phyloP scores from a whole-genome alignment of 495 filamentous ascomycete species.

The Podospora pseudopauciseta region DNA sequence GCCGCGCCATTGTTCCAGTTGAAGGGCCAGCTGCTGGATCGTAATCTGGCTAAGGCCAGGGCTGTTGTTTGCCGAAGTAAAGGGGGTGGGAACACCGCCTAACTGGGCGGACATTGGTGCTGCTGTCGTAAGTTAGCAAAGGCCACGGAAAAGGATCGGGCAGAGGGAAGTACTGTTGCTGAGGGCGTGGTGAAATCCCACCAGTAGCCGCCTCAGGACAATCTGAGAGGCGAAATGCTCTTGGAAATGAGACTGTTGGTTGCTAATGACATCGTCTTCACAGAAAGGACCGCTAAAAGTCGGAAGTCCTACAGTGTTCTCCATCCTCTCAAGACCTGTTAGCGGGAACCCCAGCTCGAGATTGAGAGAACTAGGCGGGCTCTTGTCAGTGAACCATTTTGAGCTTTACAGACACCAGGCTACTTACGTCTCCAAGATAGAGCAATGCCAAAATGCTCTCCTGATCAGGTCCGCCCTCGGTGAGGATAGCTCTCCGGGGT shows the following conservation, averaged over 20 bases:
- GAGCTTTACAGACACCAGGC: not conserved
- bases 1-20: conserved; percentile 54
- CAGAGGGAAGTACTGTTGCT: conserved; percentile 41
- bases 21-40: conserved; percentile 46
- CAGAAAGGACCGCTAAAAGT: conserved; percentile 46
- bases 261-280: conserved; percentile 46
- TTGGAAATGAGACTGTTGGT: conserved; percentile 50
- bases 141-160: not conserved
- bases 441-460: conserved; percentile 56
- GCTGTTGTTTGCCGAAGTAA: conserved; percentile 8
- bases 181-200: conserved; percentile 48
- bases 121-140: not conserved
- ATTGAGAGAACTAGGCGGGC: conserved; percentile 30
- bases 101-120: not conserved
- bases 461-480: conserved; percentile 49
- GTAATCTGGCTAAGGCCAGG: conserved; percentile 24
- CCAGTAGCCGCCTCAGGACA: conserved; percentile 50
- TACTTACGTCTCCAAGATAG: conserved; percentile 54
- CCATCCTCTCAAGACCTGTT: conserved; percentile 50
- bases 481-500: conserved; percentile 46
- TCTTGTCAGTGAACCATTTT: too few species aligned
- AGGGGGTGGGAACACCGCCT: not conserved
- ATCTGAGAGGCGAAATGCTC: conserved; percentile 58
- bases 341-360: conserved; percentile 54
- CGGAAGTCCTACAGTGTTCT: conserved; percentile 49